Percentiles rank a stretch among this genome's conserved stretches.
Evolutionary conservation across 148 eudicot genomes (phyloP).

Genomic region (Rhododendron henanense): DNA sequence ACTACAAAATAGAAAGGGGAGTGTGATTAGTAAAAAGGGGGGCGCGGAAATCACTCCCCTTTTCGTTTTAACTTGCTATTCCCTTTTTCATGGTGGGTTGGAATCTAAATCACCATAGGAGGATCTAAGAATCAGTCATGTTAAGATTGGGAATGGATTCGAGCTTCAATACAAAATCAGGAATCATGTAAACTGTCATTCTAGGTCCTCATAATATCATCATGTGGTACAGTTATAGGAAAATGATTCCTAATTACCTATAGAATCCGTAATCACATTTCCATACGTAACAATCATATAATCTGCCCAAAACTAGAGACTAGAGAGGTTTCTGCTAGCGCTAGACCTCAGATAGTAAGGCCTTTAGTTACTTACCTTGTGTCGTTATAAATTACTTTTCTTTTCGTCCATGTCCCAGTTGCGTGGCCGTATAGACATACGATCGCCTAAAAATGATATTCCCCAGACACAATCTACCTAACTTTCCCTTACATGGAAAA

Average conservation of each 20-base stretch:
- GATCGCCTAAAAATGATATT: background rate
- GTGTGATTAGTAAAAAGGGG: no score
- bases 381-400: background rate
- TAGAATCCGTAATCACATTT: background rate
- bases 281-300: background rate
- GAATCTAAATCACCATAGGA: background rate
- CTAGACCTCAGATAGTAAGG: background rate
- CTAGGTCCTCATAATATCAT: background rate
- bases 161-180: background rate
- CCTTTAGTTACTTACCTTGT: background rate
- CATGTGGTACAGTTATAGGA: background rate
- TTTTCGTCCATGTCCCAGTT: background rate
- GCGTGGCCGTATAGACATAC: background rate
- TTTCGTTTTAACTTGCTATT: background rate
- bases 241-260: background rate
- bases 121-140: background rate
- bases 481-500: constrained; percentile 5
- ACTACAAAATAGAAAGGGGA: no score
- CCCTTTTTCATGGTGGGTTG: background rate
- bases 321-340: background rate
- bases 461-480: background rate
- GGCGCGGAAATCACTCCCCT: no score
- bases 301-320: background rate
- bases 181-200: background rate
- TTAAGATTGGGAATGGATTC: background rate